Evolutionary conservation across 1,284 basidiomycete species (phyloP).

Genomic region (Vanrija sp.): DNA sequence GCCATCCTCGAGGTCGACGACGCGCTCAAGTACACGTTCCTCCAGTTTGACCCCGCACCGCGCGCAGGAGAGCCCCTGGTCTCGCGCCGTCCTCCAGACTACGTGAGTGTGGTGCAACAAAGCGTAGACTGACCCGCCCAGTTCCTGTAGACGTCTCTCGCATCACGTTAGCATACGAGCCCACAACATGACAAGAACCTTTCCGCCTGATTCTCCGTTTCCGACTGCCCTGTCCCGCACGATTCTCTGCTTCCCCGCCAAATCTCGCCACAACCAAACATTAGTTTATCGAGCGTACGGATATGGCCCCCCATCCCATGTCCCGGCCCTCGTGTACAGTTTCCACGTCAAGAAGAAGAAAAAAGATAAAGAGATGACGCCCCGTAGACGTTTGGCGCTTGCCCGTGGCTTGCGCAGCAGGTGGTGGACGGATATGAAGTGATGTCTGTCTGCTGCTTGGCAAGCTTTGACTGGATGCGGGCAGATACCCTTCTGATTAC

Average conservation of each 20-base stretch:
- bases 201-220: not conserved
- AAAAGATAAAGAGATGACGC: constrained; percentile 5
- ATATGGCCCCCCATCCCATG: not conserved
- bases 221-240: not conserved
- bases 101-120: constrained; percentile 56
- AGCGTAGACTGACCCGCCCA: not conserved
- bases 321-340: not conserved
- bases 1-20: constrained; percentile 99
- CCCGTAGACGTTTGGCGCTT: not conserved
- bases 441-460: not conserved
- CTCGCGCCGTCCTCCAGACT: constrained; percentile 96
- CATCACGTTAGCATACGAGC: constrained; percentile 1
- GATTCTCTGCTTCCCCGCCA: not conserved
- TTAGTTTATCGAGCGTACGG: not conserved
- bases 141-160: constrained; percentile 8
- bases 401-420: not conserved
- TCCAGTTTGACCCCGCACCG: constrained; percentile 99
- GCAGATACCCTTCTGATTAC: not conserved
- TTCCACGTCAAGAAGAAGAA: constrained; percentile 4
- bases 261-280: not conserved
- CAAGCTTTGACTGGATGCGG: not conserved
- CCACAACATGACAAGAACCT: not conserved
- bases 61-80: constrained; percentile 97
- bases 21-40: constrained; percentile 56
- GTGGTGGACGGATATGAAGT: no score